Conservation (phyloP, 257 asterid species). For the Solanum etuberosum region DNA sequence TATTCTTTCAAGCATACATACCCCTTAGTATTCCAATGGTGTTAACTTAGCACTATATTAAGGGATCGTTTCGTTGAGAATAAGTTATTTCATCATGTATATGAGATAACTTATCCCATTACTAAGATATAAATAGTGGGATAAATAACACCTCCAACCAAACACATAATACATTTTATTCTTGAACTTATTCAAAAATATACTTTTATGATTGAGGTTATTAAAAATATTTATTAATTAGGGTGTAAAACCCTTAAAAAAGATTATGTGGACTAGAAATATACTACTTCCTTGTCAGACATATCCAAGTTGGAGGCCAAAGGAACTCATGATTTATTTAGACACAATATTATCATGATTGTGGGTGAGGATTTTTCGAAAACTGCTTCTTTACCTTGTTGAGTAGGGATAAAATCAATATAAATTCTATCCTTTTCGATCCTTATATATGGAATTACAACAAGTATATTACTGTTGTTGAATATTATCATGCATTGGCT, state of each 20-base stretch:
- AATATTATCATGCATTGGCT: not conserved
- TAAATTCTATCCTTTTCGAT: not conserved
- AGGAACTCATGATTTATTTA: not conserved
- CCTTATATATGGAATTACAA: not conserved
- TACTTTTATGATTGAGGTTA: not conserved
- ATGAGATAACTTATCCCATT: too few species aligned
- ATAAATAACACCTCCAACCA: not conserved
- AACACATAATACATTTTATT: too few species aligned
- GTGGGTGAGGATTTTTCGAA: not conserved
- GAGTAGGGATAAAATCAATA: not conserved
- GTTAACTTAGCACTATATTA: not conserved
- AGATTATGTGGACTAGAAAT: not conserved
- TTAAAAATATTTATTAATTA: not conserved
- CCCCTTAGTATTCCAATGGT: not conserved
- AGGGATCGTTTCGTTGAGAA: accelerated
- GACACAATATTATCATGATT: not conserved
- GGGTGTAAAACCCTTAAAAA: not conserved
- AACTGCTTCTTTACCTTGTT: accelerated
- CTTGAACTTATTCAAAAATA: not conserved
- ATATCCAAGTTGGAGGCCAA: not conserved
- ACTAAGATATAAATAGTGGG: too few species aligned
- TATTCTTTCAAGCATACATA: not conserved
- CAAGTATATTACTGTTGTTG: not conserved
- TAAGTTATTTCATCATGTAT: too few species aligned
- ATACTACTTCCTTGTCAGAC: not conserved